A percentile compares a stretch with the other conserved stretches of the same genome.
Evolutionary conservation across 441 rosid genomes (phyloP).

Genomic region (Mallotus repandus): DNA sequence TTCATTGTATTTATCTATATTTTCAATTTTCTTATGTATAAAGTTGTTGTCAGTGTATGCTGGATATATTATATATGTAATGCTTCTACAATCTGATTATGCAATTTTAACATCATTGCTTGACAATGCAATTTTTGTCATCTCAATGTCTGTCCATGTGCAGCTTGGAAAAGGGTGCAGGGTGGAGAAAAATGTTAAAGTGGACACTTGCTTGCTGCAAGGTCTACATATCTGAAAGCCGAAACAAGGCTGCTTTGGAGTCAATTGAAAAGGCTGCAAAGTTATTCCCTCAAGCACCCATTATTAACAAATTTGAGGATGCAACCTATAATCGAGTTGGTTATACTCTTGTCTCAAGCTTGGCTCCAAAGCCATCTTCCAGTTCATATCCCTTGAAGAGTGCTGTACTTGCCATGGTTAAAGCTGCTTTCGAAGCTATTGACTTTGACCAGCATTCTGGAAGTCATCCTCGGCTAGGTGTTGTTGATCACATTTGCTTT

Average conservation of each 20-base stretch:
- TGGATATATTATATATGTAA: neutral
- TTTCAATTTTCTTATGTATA: neutral
- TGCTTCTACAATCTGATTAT: neutral
- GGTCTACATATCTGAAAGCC: slow-evolving; percentile 78
- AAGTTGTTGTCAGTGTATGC: neutral
- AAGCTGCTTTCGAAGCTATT: slow-evolving; percentile 65
- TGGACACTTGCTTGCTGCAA: slow-evolving; percentile 75
- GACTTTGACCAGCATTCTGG: slow-evolving; percentile 66
- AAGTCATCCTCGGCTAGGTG: slow-evolving; percentile 89
- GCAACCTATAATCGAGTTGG: slow-evolving; percentile 74
- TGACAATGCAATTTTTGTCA: slow-evolving; percentile 13
- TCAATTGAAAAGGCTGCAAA: slow-evolving; percentile 64
- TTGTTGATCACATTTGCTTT: slow-evolving; percentile 89
- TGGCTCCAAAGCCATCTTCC: slow-evolving; percentile 29
- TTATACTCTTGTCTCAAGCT: slow-evolving; percentile 67
- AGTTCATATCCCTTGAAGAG: slow-evolving; percentile 43
- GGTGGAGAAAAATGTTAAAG: slow-evolving; percentile 53
- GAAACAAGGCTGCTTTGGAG: slow-evolving; percentile 62
- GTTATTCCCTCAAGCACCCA: slow-evolving; percentile 58
- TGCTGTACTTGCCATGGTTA: slow-evolving; percentile 72
- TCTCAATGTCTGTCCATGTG: slow-evolving; percentile 26
- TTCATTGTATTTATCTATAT: neutral
- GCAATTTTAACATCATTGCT: slow-evolving; percentile 20
- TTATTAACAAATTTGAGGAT: slow-evolving; percentile 83
- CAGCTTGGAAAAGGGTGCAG: slow-evolving; percentile 26